Conservation (phyloP, 371 early-diverging fungal genomes). For the Lichtheimia corymbifera region DNA sequence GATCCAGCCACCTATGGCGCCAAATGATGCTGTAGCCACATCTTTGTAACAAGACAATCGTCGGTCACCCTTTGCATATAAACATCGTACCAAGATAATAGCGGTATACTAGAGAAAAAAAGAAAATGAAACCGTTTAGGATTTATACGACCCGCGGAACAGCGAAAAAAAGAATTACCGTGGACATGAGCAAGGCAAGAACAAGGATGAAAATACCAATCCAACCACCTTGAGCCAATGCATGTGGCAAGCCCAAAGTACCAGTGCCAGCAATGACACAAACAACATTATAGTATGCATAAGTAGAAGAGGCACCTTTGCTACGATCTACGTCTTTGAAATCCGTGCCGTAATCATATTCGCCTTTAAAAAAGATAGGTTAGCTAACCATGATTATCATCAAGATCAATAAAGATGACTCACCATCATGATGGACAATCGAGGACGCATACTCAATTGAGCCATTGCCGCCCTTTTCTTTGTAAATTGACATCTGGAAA, state of each 20-base stretch:
- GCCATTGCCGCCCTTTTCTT: too few species aligned
- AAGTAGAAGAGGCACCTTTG: slow-evolving; percentile 25
- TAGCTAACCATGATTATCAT: too few species aligned
- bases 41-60: slow-evolving; percentile 45
- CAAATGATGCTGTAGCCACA: slow-evolving; percentile 37
- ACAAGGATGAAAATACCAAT: slow-evolving; percentile 71
- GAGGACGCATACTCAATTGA: not conserved
- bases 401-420: too few species aligned
- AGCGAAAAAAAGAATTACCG: slow-evolving; percentile 36
- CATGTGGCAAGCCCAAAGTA: slow-evolving; percentile 78
- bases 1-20: slow-evolving; percentile 42
- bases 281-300: slow-evolving; percentile 62
- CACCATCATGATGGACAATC: not conserved
- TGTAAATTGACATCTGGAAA: too few species aligned
- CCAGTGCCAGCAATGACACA: slow-evolving; percentile 87
- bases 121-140: too few species aligned
- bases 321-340: slow-evolving; percentile 16
- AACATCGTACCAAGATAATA: slow-evolving; percentile 38
- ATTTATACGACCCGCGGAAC: too few species aligned
- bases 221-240: slow-evolving; percentile 82
- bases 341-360: slow-evolving; percentile 13
- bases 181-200: slow-evolving; percentile 72
- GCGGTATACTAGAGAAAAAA: slow-evolving; percentile 31
- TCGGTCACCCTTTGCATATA: slow-evolving; percentile 38
- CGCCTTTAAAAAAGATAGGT: not conserved